These are phyloP conservation scores for Starmera quercuum DNA, from an alignment of 805 yeast genomes.

Conservation along the genomic window DNA sequence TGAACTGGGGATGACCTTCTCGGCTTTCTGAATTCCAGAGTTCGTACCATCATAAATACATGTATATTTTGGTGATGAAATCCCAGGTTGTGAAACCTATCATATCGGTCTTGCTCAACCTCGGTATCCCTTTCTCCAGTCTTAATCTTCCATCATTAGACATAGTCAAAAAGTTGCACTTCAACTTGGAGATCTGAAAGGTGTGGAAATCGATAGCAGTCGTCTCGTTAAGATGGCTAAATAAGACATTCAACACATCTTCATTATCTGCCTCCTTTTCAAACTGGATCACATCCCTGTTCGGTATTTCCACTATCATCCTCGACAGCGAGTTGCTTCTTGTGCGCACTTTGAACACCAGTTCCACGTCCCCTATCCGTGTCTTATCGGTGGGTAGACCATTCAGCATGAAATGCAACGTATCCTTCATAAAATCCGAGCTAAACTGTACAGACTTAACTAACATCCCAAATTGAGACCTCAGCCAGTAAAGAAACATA, in stretches of 20 bases:
- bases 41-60: constrained; percentile 3
- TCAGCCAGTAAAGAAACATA: constrained; percentile 22
- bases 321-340: constrained; percentile 13
- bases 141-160: constrained; percentile 15
- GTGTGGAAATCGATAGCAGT: constrained; percentile 23
- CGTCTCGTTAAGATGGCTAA: constrained; percentile 15
- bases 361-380: constrained; percentile 20
- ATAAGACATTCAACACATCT: constrained; percentile 10
- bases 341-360: constrained; percentile 18
- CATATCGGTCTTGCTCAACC: constrained; percentile 9
- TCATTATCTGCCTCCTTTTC: constrained; percentile 1
- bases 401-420: constrained; percentile 17
- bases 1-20: too few relatives aligned
- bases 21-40: too few relatives aligned
- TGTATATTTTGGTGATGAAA: constrained; percentile 10
- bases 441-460: constrained; percentile 18
- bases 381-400: constrained; percentile 9
- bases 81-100: constrained; percentile 20
- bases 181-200: constrained; percentile 12
- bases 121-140: constrained; percentile 15
- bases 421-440: constrained; percentile 14
- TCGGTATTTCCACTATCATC: constrained; percentile 20
- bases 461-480: constrained; percentile 17
- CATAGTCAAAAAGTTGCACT: constrained; percentile 13
- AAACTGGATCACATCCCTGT: constrained; percentile 17